Evolutionary conservation across 768 basidiomycete genomes (phyloP).

Genomic region (Kwoniella bestiolae): DNA sequence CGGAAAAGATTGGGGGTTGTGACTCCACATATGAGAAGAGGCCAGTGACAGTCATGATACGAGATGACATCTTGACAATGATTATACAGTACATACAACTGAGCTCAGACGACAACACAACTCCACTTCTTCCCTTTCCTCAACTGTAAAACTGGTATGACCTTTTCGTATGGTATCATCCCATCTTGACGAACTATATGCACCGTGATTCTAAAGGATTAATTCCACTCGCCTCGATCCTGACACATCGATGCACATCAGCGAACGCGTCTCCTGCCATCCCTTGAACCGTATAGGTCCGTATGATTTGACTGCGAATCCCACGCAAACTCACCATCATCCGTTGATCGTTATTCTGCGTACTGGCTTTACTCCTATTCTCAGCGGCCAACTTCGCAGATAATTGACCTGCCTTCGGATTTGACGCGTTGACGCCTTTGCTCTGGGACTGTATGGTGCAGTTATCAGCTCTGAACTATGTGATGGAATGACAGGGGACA

Average conservation of each 20-base stretch:
- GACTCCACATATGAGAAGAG: too few species aligned
- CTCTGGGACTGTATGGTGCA: conserved; percentile 28
- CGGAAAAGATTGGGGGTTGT: too few species aligned
- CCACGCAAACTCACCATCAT: conserved; percentile 56
- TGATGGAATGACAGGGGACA: too few species aligned
- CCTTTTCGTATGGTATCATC: neutral
- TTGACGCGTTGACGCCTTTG: conserved; percentile 47
- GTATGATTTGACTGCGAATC: too few species aligned
- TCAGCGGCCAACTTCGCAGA: conserved; percentile 51
- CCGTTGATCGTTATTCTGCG: conserved; percentile 29
- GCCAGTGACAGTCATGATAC: too few species aligned
- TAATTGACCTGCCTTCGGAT: conserved; percentile 52
- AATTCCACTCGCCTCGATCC: conserved; percentile 29
- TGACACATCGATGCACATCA: neutral
- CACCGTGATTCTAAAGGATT: neutral
- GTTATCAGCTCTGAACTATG: neutral
- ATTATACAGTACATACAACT: neutral
- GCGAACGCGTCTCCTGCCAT: too few species aligned
- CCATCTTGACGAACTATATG: neutral
- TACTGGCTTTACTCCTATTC: conserved; percentile 29
- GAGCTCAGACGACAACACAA: neutral
- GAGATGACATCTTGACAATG: too few species aligned
- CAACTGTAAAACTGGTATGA: neutral
- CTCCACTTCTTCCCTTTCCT: neutral
- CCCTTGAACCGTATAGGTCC: too few species aligned